phyloP scores from a whole-genome alignment of 2,329 filamentous ascomycete species.

The Aureobasidium sp. region DNA sequence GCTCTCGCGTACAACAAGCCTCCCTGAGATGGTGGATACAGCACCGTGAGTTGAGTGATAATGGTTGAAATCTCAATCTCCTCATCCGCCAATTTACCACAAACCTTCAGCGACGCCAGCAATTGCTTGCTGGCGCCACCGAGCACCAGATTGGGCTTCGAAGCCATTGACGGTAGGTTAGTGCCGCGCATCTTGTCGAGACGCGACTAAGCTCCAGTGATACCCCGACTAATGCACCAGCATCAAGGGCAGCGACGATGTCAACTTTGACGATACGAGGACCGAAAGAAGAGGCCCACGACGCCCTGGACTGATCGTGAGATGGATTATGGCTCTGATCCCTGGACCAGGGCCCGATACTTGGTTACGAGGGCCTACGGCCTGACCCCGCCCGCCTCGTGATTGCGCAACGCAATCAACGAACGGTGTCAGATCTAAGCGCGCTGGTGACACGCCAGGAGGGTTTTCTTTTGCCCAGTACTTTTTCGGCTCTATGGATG shows the following conservation, averaged over 20 bases:
- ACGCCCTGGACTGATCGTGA: not conserved
- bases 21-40: not conserved
- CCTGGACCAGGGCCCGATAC: not conserved
- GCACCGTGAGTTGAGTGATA: too few relatives aligned
- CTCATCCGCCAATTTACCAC: not conserved
- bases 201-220: not conserved
- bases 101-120: not conserved
- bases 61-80: not conserved
- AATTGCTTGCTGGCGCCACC: slow-evolving; percentile 4
- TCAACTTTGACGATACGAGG: slow-evolving; percentile 3
- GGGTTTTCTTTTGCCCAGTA: not conserved
- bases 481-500: not conserved
- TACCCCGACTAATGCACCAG: not conserved
- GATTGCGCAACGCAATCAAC: not conserved
- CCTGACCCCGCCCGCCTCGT: not conserved
- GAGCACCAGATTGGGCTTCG: not conserved
- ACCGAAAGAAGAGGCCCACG: not conserved
- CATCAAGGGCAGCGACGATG: not conserved
- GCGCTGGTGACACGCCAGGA: not conserved
- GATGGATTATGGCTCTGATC: not conserved
- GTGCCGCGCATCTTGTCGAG: not conserved
- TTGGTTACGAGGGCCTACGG: not conserved
- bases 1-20: too few relatives aligned
- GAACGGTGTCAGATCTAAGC: not conserved
- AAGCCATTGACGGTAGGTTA: not conserved